Base-by-base conservation (phyloP, 192 early-diverging fungal genomes). In the Phlyctochytrium planicorne region DNA sequence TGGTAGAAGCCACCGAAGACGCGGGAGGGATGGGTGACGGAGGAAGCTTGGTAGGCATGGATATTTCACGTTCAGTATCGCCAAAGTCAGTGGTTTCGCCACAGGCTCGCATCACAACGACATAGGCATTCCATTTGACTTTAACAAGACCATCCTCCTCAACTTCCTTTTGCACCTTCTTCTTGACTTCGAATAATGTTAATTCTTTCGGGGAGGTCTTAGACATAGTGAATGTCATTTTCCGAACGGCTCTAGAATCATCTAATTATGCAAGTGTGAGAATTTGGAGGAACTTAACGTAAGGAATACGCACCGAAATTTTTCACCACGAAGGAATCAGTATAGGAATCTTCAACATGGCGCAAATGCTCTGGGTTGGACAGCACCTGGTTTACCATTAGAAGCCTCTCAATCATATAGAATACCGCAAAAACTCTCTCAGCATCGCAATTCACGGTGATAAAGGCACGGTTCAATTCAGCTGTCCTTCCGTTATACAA, bases 341-440 rank as follows among this genome's bases (percentile, higher is more conserved):
- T 34, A 59, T 75, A 82, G 23, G 63, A 30, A 20, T 80, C 75
- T 27, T 83, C 71, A 23, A 79, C 56, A 40, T 82, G 80, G 23
- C 75, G 60, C 62, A 70, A 63, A 62, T 86, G 81, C 34, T 78
- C 77, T 23, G 84, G 84, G 62, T 86, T 86, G n/a, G 81, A 83
- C 59, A 85, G 63, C 6, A 83, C 60, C 75, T 78, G 50, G 31
- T 29, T n/a, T n/a, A n/a, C n/a, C n/a, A n/a, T n/a, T n/a, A n/a
- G n/a, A n/a, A n/a, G n/a, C n/a, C n/a, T n/a, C n/a, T n/a, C n/a
- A n/a, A n/a, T n/a, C n/a, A n/a, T n/a, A n/a, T n/a, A n/a, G 14
- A 52, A 24, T 59, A 78, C 81, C 34, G 66, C 50, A 76, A 72
- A 81, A 2, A 85, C 80, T 1, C 78, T 35, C 29, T 75, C 79